These are phyloP conservation scores for Lentinula sp. DNA, from an alignment of 768 basidiomycete species.

Conservation along the genomic window DNA sequence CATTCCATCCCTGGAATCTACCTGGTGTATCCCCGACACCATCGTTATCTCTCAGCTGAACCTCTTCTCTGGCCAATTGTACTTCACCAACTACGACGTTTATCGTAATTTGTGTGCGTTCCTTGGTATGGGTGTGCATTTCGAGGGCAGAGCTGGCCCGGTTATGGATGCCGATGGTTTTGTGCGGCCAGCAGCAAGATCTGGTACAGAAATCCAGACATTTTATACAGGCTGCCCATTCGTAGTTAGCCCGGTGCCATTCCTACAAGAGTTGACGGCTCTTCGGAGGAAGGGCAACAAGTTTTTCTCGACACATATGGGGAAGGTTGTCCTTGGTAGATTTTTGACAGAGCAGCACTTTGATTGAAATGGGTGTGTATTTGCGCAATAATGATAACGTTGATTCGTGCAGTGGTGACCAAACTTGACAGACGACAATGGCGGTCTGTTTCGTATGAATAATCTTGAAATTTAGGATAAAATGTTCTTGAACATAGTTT, in stretches of 20 bases:
- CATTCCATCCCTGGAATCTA: constrained; percentile 13
- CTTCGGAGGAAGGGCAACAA: constrained; percentile 32
- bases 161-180: constrained; percentile 24
- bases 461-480: too few species aligned
- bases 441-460: too few species aligned
- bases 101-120: constrained; percentile 21
- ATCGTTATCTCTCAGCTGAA: constrained; percentile 14
- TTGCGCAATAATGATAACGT: too few species aligned
- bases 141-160: background rate
- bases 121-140: constrained; percentile 10
- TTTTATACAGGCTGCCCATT: constrained; percentile 17
- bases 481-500: too few species aligned
- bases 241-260: constrained; percentile 26
- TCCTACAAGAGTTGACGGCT: constrained; percentile 26
- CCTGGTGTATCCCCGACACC: constrained; percentile 4
- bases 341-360: constrained; percentile 22
- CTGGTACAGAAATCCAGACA: background rate
- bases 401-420: too few species aligned
- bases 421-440: too few species aligned
- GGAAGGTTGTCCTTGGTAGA: constrained; percentile 27
- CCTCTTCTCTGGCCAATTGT: constrained; percentile 26
- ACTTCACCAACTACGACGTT: constrained; percentile 18
- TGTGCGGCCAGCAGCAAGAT: constrained; percentile 16
- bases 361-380: background rate
- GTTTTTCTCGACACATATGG: constrained; percentile 32